Percentiles rank a stretch among this genome's conserved stretches.
Conservation (phyloP, 768 basidiomycete genomes). For the Phaeolepiota aurea region DNA sequence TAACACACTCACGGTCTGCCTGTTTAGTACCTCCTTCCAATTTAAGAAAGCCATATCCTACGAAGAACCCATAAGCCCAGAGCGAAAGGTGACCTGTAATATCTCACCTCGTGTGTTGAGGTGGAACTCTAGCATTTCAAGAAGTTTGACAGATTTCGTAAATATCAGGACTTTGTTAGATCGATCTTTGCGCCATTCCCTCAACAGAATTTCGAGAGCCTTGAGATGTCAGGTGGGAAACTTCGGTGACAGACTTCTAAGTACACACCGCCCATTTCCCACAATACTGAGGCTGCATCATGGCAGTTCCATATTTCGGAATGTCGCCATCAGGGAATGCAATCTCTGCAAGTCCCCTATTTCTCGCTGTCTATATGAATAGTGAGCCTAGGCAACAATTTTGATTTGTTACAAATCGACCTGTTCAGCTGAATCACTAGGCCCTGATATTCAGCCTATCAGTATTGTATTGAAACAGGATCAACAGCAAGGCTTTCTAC, state of each 20-base stretch:
- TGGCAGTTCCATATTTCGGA: slow-evolving; percentile 55
- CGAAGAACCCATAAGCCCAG: too few species aligned
- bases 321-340: slow-evolving; percentile 52
- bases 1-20: slow-evolving; percentile 46
- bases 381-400: neutral
- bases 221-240: slow-evolving; percentile 15
- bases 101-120: slow-evolving; percentile 48
- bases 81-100: too few species aligned
- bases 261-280: slow-evolving; percentile 81
- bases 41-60: slow-evolving; percentile 57
- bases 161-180: slow-evolving; percentile 90
- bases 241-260: neutral
- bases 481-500: slow-evolving; percentile 25
- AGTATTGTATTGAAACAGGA: neutral
- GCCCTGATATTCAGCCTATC: slow-evolving; percentile 36
- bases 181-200: slow-evolving; percentile 53
- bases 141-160: slow-evolving; percentile 84
- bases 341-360: slow-evolving; percentile 50
- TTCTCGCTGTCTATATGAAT: slow-evolving; percentile 28
- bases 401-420: too few species aligned
- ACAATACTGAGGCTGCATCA: slow-evolving; percentile 59
- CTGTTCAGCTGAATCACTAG: slow-evolving; percentile 63
- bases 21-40: slow-evolving; percentile 74
- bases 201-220: slow-evolving; percentile 62
- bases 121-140: slow-evolving; percentile 80